Conservation (phyloP, 192 early-diverging fungal genomes). For the Oehlia diaphana region DNA sequence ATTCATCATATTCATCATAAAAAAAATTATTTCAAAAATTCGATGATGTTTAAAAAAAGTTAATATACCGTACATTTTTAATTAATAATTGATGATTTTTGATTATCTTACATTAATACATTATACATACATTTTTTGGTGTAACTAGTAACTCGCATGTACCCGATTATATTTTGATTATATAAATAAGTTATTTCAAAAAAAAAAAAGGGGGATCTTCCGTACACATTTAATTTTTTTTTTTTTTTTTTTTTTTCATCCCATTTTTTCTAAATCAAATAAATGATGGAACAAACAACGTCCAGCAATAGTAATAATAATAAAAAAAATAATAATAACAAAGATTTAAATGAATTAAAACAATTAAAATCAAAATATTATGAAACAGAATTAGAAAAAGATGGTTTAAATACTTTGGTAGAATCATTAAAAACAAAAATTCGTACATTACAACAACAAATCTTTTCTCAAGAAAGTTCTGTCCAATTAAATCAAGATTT, state of each 20-base stretch:
- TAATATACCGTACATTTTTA: no score
- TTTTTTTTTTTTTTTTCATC: neutral
- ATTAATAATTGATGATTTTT: no score
- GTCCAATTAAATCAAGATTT: neutral
- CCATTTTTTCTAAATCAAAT: neutral
- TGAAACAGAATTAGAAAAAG: neutral
- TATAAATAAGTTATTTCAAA: no score
- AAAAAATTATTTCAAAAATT: no score
- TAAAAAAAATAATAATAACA: neutral
- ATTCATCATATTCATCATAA: no score
- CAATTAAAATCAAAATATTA: constrained; percentile 1
- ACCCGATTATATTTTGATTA: no score
- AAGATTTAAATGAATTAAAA: neutral
- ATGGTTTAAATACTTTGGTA: neutral
- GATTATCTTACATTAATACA: no score
- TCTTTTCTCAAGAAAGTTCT: neutral
- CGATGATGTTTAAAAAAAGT: no score
- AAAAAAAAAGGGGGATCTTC: no score
- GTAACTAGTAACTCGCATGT: no score
- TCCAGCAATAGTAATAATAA: constrained; percentile 27
- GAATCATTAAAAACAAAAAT: constrained; percentile 4
- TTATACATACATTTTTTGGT: no score
- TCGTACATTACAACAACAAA: neutral
- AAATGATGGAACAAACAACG: neutral
- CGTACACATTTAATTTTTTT: no score